Evolutionary conservation across 306 rosid genomes (phyloP).

Genomic region (Fragaria ananassa): DNA sequence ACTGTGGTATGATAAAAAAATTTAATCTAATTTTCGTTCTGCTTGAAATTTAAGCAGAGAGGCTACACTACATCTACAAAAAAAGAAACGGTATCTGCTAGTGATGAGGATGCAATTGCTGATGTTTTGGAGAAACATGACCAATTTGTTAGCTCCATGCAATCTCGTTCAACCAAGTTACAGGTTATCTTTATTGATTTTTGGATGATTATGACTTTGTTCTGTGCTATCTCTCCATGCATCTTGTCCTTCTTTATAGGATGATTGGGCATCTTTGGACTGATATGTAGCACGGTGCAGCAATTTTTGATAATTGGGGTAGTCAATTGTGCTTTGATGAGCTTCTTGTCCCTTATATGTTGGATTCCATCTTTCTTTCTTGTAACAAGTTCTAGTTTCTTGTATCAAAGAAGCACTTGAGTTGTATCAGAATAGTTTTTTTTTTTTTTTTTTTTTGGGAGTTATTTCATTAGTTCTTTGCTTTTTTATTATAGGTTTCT

Average conservation of each 20-base stretch:
- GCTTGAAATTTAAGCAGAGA: constrained; percentile 60
- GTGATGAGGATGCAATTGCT: constrained; percentile 81
- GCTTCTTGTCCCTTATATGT: neutral
- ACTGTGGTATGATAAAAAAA: neutral
- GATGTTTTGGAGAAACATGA: constrained; percentile 79
- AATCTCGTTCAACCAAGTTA: constrained; percentile 83
- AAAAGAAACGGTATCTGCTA: constrained; percentile 70
- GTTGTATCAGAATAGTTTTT: too few relatives aligned
- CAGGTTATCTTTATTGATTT: constrained; percentile 52
- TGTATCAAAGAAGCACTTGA: neutral
- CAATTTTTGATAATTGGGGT: neutral
- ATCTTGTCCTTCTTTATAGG: constrained; percentile 5
- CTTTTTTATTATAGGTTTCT: neutral
- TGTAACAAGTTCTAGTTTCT: neutral
- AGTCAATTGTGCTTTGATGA: constrained; percentile 1
- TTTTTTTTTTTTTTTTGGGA: too few relatives aligned
- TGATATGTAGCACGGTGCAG: constrained; percentile 2
- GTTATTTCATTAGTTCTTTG: neutral
- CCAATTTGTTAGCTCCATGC: constrained; percentile 82
- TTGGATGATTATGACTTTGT: neutral
- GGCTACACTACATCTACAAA: constrained; percentile 58
- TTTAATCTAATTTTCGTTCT: neutral
- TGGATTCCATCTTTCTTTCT: neutral
- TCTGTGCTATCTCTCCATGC: neutral
- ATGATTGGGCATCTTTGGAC: neutral